Evolutionary conservation across 441 rosid species (phyloP).

Genomic region (Adansonia grandidieri): DNA sequence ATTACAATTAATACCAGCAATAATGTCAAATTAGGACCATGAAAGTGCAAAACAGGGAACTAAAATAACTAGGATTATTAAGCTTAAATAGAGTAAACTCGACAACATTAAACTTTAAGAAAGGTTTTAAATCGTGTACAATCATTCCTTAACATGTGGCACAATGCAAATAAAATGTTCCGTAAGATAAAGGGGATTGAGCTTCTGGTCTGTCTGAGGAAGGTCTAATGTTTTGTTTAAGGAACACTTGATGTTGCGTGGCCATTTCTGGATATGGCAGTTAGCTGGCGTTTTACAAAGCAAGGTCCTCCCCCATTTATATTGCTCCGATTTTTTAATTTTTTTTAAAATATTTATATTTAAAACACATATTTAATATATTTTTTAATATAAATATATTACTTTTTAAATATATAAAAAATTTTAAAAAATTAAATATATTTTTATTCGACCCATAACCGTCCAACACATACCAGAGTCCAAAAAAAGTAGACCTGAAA

Average conservation of each 20-base stretch:
- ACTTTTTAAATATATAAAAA: no score
- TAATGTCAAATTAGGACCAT: not conserved
- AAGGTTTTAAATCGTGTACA: not conserved
- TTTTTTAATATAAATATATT: no score
- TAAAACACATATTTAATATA: no score
- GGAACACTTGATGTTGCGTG: not conserved
- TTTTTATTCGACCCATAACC: no score
- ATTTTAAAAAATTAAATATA: no score
- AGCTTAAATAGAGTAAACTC: not conserved
- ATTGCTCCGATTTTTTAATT: not conserved
- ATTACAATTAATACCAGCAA: conserved; percentile 20
- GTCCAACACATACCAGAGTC: no score
- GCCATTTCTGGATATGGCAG: not conserved
- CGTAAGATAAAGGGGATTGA: not conserved
- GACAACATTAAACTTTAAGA: not conserved
- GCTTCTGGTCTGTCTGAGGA: not conserved
- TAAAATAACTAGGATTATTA: conserved; percentile 8
- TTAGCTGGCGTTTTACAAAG: not conserved
- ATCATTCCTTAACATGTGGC: not conserved
- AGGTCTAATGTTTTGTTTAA: not conserved
- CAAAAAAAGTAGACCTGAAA: no score
- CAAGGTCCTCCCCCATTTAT: not conserved
- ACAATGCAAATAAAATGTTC: not conserved
- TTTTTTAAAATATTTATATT: no score
- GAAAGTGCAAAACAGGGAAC: not conserved